Evolutionary conservation across 1,284 basidiomycete genomes (phyloP).

Genomic region (Coniophora puteana): DNA sequence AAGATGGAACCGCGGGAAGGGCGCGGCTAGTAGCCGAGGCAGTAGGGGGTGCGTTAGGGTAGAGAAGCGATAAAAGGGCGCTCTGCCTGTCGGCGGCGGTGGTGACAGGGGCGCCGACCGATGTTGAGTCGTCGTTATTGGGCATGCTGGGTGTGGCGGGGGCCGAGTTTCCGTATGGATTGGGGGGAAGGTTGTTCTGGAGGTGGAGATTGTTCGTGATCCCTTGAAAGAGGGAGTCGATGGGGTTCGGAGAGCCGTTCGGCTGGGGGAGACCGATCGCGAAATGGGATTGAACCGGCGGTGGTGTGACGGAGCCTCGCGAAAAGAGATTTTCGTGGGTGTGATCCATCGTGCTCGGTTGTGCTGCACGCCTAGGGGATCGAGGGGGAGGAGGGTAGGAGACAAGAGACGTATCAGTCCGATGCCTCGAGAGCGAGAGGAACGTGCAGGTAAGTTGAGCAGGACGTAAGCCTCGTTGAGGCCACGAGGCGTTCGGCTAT

Average conservation of each 20-base stretch:
- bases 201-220: too few species aligned
- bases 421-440: too few species aligned
- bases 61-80: conserved; percentile 66
- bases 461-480: too few species aligned
- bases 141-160: conserved; percentile 51
- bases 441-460: too few species aligned
- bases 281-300: conserved; percentile 10
- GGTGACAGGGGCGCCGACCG: conserved; percentile 29
- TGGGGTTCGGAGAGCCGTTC: conserved; percentile 9
- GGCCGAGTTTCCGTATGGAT: conserved; percentile 33
- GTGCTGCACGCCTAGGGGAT: too few species aligned
- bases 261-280: conserved; percentile 9
- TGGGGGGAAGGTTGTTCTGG: conserved; percentile 6
- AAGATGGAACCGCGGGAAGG: conserved; percentile 21
- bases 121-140: conserved; percentile 45
- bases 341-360: too few species aligned
- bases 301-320: conserved; percentile 11
- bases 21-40: conserved; percentile 26
- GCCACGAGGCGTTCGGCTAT: neutral
- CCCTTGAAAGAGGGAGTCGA: conserved; percentile 18
- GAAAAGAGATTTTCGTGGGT: conserved; percentile 17
- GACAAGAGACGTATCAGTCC: too few species aligned
- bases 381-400: too few species aligned
- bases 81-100: conserved; percentile 62
- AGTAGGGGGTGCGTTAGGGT: conserved; percentile 41